These are phyloP conservation scores for Plasmodium malariae DNA, from an alignment of 169 alveolate species.

Conservation along the genomic window DNA sequence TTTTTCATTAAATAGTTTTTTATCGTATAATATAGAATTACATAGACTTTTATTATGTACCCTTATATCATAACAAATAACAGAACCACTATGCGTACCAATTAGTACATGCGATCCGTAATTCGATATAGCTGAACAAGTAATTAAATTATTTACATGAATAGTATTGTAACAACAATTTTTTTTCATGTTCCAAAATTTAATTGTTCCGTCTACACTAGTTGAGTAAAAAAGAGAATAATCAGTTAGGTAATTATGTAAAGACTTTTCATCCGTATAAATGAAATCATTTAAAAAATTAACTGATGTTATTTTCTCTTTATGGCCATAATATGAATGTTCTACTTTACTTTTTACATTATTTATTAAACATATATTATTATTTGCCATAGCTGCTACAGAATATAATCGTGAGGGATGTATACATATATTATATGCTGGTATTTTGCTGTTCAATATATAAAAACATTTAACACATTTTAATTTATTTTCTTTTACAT, in stretches of 20 bases:
- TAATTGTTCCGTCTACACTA: constrained; percentile 29
- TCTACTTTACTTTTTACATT: constrained; percentile 3
- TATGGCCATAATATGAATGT: constrained; percentile 9
- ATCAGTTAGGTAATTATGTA: neutral
- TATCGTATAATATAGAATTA: constrained; percentile 10
- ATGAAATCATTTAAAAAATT: constrained; percentile 12
- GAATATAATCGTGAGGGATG: constrained; percentile 15
- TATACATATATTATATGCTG: constrained; percentile 20
- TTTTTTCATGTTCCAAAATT: constrained; percentile 1
- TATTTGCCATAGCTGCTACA: neutral
- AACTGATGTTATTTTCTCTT: constrained; percentile 30
- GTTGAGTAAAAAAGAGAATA: constrained; percentile 9
- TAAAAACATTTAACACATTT: constrained; percentile 21
- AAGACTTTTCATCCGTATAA: neutral
- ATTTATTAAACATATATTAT: constrained; percentile 1
- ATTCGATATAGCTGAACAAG: constrained; percentile 2
- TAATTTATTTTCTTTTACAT: neutral
- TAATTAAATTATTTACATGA: neutral
- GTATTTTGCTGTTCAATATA: constrained; percentile 12
- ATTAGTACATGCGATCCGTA: neutral
- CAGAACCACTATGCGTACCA: constrained; percentile 18
- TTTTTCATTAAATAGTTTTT: neutral
- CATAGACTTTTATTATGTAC: neutral
- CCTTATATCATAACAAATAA: constrained; percentile 22
- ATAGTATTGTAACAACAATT: neutral